Evolutionary conservation across 164 flowering plant genomes (phyloP).

Genomic region (Akebia trifoliata): DNA sequence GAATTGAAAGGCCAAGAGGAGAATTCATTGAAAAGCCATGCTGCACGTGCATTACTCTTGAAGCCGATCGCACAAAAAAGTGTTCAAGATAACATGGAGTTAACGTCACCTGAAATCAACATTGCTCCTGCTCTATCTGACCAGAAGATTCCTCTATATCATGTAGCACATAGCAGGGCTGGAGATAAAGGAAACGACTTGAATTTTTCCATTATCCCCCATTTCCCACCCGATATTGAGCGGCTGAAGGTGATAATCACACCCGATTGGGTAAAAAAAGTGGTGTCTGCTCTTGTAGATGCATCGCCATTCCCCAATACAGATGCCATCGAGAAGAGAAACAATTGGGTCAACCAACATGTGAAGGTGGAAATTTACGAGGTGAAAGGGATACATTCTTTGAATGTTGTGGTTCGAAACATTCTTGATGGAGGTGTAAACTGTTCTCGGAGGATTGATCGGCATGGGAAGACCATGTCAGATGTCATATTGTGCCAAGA

Average conservation of each 20-base stretch:
- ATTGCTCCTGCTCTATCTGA: conserved; percentile 57
- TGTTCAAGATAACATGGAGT: conserved; percentile 3
- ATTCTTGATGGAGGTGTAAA: conserved; percentile 96
- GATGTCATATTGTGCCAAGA: conserved; percentile 74
- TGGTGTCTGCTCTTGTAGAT: conserved; percentile 45
- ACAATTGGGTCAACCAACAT: conserved; percentile 46
- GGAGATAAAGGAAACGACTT: conserved; percentile 96
- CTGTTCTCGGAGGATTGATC: conserved; percentile 90
- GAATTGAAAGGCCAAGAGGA: conserved; percentile 14
- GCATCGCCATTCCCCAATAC: conserved; percentile 43
- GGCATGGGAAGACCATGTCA: conserved; percentile 93
- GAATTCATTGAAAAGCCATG: conserved; percentile 2
- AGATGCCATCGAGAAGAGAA: conserved; percentile 35
- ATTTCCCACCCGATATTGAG: conserved; percentile 61
- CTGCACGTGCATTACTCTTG: conserved; percentile 4
- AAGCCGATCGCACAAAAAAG: conserved; percentile 10
- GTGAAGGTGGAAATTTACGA: conserved; percentile 78
- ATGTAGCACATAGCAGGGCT: conserved; percentile 80
- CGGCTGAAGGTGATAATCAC: conserved; percentile 69
- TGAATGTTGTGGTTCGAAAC: conserved; percentile 78
- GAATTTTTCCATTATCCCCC: conserved; percentile 89
- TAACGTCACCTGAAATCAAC: conserved; percentile 7
- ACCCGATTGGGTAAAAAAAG: conserved; percentile 66
- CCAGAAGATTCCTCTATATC: conserved; percentile 55
- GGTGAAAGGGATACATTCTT: conserved; percentile 60